A percentile compares a stretch with the other conserved stretches of the same genome.
These are phyloP conservation scores for Rhynchosporium agropyri DNA, from an alignment of 2,329 filamentous ascomycete species.

Conservation along the genomic window DNA sequence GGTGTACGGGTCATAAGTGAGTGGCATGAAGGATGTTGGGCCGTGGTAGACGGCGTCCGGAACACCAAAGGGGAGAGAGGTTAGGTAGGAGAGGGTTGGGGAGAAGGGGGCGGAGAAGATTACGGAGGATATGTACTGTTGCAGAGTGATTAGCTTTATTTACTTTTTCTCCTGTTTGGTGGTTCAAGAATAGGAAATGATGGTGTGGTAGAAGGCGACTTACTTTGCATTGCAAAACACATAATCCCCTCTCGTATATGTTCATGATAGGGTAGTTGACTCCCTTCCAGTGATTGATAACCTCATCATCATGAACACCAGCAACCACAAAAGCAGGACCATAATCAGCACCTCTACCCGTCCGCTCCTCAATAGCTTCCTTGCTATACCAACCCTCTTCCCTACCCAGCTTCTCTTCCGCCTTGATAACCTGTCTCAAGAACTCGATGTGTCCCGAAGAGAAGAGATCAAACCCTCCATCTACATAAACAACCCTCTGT, in stretches of 20 bases:
- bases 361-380: constrained; percentile 63
- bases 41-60: constrained; percentile 91
- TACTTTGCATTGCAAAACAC: constrained; percentile 92
- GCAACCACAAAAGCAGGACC: constrained; percentile 85
- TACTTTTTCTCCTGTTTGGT: not conserved
- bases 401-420: constrained; percentile 70
- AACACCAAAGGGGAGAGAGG: constrained; percentile 70
- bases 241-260: constrained; percentile 93
- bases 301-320: constrained; percentile 90
- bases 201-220: constrained; percentile 35
- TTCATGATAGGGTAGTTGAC: constrained; percentile 99
- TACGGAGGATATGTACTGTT: constrained; percentile 80
- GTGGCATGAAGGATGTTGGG: constrained; percentile 74
- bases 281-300: constrained; percentile 96
- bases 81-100: constrained; percentile 78
- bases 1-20: constrained; percentile 77
- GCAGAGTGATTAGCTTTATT: constrained; percentile 11
- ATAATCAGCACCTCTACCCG: constrained; percentile 70
- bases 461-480: constrained; percentile 96
- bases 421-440: constrained; percentile 72
- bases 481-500: constrained; percentile 90
- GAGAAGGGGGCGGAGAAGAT: constrained; percentile 90
- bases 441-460: constrained; percentile 98
- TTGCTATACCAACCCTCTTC: constrained; percentile 74
- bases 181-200: not conserved